Evolutionary conservation across 768 basidiomycete genomes (phyloP), one percentile per base, ranked within the genome.

Genomic region (Mycena galericulata): DNA sequence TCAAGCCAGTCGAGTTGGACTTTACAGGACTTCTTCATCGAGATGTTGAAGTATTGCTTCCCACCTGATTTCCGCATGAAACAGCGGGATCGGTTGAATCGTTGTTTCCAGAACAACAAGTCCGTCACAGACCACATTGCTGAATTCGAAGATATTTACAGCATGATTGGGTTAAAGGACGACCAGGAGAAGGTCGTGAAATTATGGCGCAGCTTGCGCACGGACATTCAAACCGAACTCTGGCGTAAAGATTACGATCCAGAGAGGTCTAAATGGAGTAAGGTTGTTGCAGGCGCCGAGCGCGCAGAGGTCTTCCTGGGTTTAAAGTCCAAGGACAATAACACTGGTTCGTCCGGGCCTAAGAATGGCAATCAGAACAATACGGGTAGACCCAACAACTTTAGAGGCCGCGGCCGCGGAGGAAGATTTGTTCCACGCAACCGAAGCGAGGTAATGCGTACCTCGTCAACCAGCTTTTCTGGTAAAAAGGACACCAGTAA

Each of bases 181-280:
- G 55, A 56, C 27, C 55, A 56, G 26, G 55, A 56, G 14, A 56
- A 56, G 11, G 55, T 56, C 18, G 36, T 56, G 14, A 40, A 40
- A 27, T 17, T 56, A 3, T 56, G 55, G 55, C 36, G 38, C 17
- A 56, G 55, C 7, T 18, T 56, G 5, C 22, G 38, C 6, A 2
- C 6, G 2, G 55, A 56, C 6, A 56, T 56, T n/a, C 55, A 41
- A 5, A 11, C 36, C 2, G 55, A 56, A 27, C 14, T 56, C 20
- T 53, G 22, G 14, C 18, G 55, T 4, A 5, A 20, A 2, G 41
- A 27, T 11, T 24, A 26, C 3, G 38, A 56, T 41, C 55, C 55
- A 2, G 55, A 56, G 22, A 27, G 12, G 5, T 56, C 55, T 11
- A 26, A n/a, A 3, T 56, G 40, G 22, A 27, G 24, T 11, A 10